Evolutionary conservation across 805 yeast genomes (phyloP).

Genomic region (Cyberlindnera japonica): DNA sequence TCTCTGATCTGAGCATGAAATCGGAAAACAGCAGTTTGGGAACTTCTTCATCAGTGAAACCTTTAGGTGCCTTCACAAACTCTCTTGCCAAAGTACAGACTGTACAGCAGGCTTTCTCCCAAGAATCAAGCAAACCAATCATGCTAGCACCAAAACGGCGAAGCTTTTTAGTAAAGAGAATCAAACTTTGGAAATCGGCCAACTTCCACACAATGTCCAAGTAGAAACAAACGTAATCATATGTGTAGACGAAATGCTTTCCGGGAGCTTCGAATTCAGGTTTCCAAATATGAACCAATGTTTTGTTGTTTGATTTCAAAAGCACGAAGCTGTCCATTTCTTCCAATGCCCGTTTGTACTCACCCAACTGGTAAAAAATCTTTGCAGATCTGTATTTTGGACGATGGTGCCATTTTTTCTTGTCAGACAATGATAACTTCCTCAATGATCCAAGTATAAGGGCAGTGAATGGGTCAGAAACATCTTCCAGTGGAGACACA

Average conservation of each 20-base stretch:
- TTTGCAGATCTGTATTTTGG: slow-evolving; percentile 71
- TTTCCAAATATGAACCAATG: slow-evolving; percentile 85
- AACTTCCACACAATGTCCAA: slow-evolving; percentile 50
- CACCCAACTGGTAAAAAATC: slow-evolving; percentile 49
- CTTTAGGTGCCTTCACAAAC: slow-evolving; percentile 38
- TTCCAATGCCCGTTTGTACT: slow-evolving; percentile 50
- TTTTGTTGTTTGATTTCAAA: slow-evolving; percentile 62
- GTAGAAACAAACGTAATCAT: slow-evolving; percentile 62
- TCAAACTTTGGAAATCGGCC: slow-evolving; percentile 56
- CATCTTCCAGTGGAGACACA: slow-evolving; percentile 18
- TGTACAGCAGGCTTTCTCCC: slow-evolving; percentile 58
- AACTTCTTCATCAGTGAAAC: slow-evolving; percentile 50
- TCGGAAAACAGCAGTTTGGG: slow-evolving; percentile 40
- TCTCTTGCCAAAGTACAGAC: slow-evolving; percentile 50
- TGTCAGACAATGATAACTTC: slow-evolving; percentile 55
- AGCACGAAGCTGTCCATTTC: slow-evolving; percentile 64
- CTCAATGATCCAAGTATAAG: slow-evolving; percentile 47
- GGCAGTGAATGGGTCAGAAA: slow-evolving; percentile 20
- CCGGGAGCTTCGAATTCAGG: slow-evolving; percentile 93
- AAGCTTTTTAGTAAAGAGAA: slow-evolving; percentile 64
- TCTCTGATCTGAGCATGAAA: slow-evolving; percentile 39
- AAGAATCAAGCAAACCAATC: slow-evolving; percentile 57
- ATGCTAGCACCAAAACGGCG: slow-evolving; percentile 75
- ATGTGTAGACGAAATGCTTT: slow-evolving; percentile 77
- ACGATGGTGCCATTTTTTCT: slow-evolving; percentile 88